These are phyloP conservation scores for Coelastrella sp. DNA, from an alignment of 139 green algal species.

Conservation along the genomic window DNA sequence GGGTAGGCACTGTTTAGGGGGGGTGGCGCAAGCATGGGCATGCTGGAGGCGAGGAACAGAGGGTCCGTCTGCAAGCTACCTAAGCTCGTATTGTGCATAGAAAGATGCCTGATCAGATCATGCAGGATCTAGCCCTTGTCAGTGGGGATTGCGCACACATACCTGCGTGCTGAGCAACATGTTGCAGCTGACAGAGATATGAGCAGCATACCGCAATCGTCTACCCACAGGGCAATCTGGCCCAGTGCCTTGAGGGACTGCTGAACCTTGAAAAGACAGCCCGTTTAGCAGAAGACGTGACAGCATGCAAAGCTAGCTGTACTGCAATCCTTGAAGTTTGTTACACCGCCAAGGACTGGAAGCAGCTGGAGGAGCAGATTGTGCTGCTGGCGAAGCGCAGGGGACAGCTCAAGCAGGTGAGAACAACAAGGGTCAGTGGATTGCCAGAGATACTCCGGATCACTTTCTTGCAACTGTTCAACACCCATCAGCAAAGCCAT, in stretches of 20 bases:
- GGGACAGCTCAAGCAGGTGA: slow-evolving; percentile 94
- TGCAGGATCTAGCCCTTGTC: too few relatives aligned
- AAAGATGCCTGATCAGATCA: too few relatives aligned
- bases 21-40: background rate
- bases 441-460: too few relatives aligned
- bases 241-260: slow-evolving; percentile 74
- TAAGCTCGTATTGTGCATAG: too few relatives aligned
- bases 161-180: background rate
- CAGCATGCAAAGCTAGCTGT: slow-evolving; percentile 79
- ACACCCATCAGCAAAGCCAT: too few relatives aligned
- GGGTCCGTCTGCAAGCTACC: too few relatives aligned
- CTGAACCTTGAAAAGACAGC: slow-evolving; percentile 89
- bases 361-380: slow-evolving; percentile 94
- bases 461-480: too few relatives aligned
- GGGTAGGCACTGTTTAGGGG: background rate
- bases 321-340: slow-evolving; percentile 88
- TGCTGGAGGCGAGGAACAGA: background rate
- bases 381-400: slow-evolving; percentile 96
- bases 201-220: background rate
- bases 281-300: slow-evolving; percentile 89
- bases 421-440: background rate
- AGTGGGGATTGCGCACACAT: background rate
- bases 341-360: slow-evolving; percentile 84
- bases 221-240: slow-evolving; percentile 16
- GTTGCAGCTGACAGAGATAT: background rate